A percentile compares a stretch with the other conserved stretches of the same genome.
phyloP scores from a whole-genome alignment of 2,329 filamentous ascomycete genomes.

The Didymella pomorum region DNA sequence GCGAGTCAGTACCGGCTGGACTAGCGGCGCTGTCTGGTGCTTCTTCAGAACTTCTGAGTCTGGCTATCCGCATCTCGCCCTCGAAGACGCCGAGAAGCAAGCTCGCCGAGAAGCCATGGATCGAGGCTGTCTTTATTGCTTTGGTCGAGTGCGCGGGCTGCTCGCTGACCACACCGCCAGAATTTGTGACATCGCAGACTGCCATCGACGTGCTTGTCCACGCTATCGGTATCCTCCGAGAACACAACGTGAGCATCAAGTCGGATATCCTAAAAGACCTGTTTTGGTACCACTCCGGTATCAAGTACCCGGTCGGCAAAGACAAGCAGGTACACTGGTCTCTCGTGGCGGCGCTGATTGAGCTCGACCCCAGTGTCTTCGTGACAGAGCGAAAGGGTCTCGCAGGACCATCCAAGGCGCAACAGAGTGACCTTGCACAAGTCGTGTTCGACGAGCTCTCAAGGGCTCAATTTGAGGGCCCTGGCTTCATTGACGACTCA shows the following conservation, averaged over 20 bases:
- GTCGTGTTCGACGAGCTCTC: conserved; percentile 45
- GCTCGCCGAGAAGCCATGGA: conserved; percentile 54
- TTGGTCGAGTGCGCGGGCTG: conserved; percentile 49
- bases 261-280: conserved; percentile 39
- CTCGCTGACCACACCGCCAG: conserved; percentile 34
- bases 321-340: conserved; percentile 39
- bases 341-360: conserved; percentile 44
- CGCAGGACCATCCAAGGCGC: conserved; percentile 19
- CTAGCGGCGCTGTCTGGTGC: conserved; percentile 37
- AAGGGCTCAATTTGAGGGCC: conserved; percentile 23
- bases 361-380: conserved; percentile 46
- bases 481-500: conserved; percentile 6
- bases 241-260: conserved; percentile 38
- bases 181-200: conserved; percentile 28
- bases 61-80: conserved; percentile 53
- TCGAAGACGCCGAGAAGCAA: conserved; percentile 52
- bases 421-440: conserved; percentile 36
- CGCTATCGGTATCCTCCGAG: conserved; percentile 36
- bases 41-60: conserved; percentile 49
- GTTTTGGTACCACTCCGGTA: conserved; percentile 49
- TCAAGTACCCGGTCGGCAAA: conserved; percentile 34
- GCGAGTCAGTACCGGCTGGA: conserved; percentile 31
- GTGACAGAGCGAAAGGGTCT: conserved; percentile 33
- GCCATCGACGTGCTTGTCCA: conserved; percentile 37
- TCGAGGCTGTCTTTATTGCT: conserved; percentile 52